Conservation (phyloP, 2,329 filamentous ascomycete genomes). For the Harringtonia aguacate region DNA sequence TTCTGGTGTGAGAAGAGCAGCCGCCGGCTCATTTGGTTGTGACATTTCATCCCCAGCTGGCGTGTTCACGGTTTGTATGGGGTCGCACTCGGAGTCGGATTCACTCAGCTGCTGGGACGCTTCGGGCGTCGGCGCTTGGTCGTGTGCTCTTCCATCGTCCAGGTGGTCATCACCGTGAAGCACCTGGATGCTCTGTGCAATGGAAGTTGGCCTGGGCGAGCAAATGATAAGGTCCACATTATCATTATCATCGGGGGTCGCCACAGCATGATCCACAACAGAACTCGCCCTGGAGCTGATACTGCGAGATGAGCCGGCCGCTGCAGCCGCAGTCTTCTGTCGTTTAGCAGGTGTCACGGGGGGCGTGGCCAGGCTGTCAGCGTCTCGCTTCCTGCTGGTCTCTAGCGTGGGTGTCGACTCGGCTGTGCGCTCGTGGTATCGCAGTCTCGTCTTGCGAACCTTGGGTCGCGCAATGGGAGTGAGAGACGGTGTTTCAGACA, state of each 20-base stretch:
- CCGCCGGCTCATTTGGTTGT: background rate
- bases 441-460: constrained; percentile 28
- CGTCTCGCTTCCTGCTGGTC: constrained; percentile 27
- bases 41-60: background rate
- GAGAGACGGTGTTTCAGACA: constrained; percentile 46
- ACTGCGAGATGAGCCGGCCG: constrained; percentile 19
- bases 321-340: constrained; percentile 22
- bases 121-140: constrained; percentile 8
- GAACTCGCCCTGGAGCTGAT: constrained; percentile 28
- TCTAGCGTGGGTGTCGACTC: constrained; percentile 5
- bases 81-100: constrained; percentile 1
- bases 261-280: constrained; percentile 8
- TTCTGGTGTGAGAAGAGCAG: constrained; percentile 8
- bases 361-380: constrained; percentile 37
- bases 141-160: background rate
- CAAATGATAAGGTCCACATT: constrained; percentile 21
- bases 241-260: background rate
- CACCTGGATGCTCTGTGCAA: constrained; percentile 16
- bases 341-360: constrained; percentile 45
- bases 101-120: constrained; percentile 1
- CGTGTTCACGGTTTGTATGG: background rate
- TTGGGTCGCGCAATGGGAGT: constrained; percentile 44
- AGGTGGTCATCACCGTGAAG: constrained; percentile 20
- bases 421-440: background rate
- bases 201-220: constrained; percentile 22